Conservation (phyloP, 352 stramenopile genomes). For the Globisporangium acanthophoron region DNA sequence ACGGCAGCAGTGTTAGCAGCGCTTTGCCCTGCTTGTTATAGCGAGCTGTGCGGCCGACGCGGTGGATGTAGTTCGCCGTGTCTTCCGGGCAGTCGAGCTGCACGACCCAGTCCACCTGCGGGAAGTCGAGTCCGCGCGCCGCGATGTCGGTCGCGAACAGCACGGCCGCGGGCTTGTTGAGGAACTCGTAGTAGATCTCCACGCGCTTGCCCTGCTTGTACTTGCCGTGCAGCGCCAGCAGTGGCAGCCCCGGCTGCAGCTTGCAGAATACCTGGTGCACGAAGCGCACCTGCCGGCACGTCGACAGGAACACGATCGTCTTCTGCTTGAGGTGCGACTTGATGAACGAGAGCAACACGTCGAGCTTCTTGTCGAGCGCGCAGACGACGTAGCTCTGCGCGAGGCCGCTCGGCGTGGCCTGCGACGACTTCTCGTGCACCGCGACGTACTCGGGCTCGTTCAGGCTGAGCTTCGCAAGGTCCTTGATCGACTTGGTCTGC, state of each 20-base stretch:
- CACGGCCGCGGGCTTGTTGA: slow-evolving; percentile 90
- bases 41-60: slow-evolving; percentile 94
- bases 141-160: slow-evolving; percentile 99
- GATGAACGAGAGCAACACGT: slow-evolving; percentile 98
- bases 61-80: slow-evolving; percentile 97
- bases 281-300: slow-evolving; percentile 95
- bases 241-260: slow-evolving; percentile 94
- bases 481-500: slow-evolving; percentile 96
- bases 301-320: slow-evolving; percentile 98
- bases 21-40: slow-evolving; percentile 94
- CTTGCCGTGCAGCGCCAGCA: slow-evolving; percentile 98
- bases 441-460: slow-evolving; percentile 96
- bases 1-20: slow-evolving; percentile 90
- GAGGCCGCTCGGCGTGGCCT: slow-evolving; percentile 90
- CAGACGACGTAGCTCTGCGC: slow-evolving; percentile 96
- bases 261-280: slow-evolving; percentile 95
- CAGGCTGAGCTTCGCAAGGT: slow-evolving; percentile 94
- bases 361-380: slow-evolving; percentile 94
- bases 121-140: slow-evolving; percentile 97
- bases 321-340: slow-evolving; percentile 98
- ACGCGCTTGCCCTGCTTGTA: slow-evolving; percentile 98
- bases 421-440: slow-evolving; percentile 91
- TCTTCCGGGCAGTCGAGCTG: slow-evolving; percentile 98
- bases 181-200: slow-evolving; percentile 99
- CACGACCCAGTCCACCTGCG: slow-evolving; percentile 98